A percentile compares a stretch with the other conserved stretches of the same genome.
Conservation (phyloP, 2,329 filamentous ascomycete genomes). For the Penicillium sp. region DNA sequence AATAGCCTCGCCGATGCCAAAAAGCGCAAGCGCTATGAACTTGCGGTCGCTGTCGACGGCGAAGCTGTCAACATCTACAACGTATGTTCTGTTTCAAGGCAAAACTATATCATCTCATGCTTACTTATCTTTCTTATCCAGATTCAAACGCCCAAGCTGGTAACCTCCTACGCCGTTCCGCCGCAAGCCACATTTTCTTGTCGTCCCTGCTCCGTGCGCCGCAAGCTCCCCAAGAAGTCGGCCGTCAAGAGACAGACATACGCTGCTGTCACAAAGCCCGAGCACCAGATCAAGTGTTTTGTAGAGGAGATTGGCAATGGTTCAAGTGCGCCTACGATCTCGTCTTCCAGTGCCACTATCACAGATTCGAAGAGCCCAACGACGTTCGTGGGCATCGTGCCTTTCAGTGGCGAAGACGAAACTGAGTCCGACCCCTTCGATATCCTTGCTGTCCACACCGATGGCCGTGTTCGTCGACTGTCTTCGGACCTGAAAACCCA, state of each 20-base stretch:
- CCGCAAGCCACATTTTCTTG: slow-evolving; percentile 60
- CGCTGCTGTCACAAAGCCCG: slow-evolving; percentile 51
- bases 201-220: slow-evolving; percentile 60
- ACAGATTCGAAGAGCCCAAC: slow-evolving; percentile 41
- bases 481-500: slow-evolving; percentile 43
- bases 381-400: slow-evolving; percentile 42
- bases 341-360: slow-evolving; percentile 41
- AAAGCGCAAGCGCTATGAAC: slow-evolving; percentile 64
- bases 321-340: slow-evolving; percentile 38
- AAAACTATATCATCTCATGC: background rate
- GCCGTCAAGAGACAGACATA: slow-evolving; percentile 58
- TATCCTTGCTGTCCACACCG: slow-evolving; percentile 46
- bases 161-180: slow-evolving; percentile 63
- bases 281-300: slow-evolving; percentile 57
- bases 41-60: slow-evolving; percentile 61
- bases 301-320: slow-evolving; percentile 48
- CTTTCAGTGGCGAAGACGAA: slow-evolving; percentile 25
- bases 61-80: slow-evolving; percentile 65
- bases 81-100: slow-evolving; percentile 41
- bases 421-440: slow-evolving; percentile 38
- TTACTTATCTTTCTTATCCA: slow-evolving; percentile 27
- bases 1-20: slow-evolving; percentile 56
- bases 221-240: slow-evolving; percentile 47
- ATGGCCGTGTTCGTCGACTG: slow-evolving; percentile 46
- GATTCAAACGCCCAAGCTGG: slow-evolving; percentile 62